phyloP scores from a whole-genome alignment of 2,329 filamentous ascomycete genomes.

The Gnomoniopsis smithogilvyi region DNA sequence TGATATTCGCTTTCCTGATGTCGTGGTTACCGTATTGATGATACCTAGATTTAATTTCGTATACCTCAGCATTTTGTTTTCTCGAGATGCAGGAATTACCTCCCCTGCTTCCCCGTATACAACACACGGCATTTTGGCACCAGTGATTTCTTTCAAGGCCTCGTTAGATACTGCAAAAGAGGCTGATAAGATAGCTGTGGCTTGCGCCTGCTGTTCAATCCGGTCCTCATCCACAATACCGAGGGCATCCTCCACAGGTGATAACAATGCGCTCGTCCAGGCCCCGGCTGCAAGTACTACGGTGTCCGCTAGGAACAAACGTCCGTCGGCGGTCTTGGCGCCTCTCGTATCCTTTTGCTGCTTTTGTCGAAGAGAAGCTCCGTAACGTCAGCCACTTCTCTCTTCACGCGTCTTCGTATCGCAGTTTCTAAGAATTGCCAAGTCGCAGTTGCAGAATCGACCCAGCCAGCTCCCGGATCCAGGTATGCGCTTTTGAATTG shows the following conservation, averaged over 20 bases:
- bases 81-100: not conserved
- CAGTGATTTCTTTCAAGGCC: not conserved
- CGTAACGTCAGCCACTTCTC: not conserved
- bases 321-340: not conserved
- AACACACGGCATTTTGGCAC: conserved; percentile 1
- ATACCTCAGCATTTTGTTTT: conserved; percentile 1
- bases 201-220: conserved; percentile 4
- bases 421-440: not conserved
- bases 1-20: not conserved
- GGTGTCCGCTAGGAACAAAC: not conserved
- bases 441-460: not conserved
- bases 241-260: conserved; percentile 1
- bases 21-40: not conserved
- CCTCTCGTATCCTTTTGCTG: not conserved
- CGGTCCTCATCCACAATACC: conserved; percentile 2
- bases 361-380: not conserved
- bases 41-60: not conserved
- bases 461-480: not conserved
- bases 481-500: not conserved
- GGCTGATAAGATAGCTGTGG: conserved; percentile 8
- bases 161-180: not conserved
- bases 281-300: conserved; percentile 2
- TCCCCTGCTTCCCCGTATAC: not conserved
- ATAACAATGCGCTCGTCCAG: conserved; percentile 4
- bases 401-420: not conserved